Conservation (phyloP, 805 yeast genomes). For the Yamadazyma kitorensis region DNA sequence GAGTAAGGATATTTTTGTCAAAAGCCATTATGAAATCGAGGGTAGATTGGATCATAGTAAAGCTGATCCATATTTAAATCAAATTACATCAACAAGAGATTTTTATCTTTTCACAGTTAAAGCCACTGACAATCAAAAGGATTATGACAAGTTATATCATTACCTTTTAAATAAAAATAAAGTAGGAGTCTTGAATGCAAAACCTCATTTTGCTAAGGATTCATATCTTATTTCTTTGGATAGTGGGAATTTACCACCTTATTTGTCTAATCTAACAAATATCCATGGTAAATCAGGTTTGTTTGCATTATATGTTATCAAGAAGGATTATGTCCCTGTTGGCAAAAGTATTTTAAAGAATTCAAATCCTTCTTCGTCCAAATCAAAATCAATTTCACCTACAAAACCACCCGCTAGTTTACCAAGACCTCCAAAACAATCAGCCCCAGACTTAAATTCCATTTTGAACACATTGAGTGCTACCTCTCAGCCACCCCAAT, state of each 20-base stretch:
- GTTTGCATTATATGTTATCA: slow-evolving; percentile 36
- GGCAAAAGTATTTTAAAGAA: slow-evolving; percentile 7
- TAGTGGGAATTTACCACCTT: slow-evolving; percentile 17
- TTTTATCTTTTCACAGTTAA: slow-evolving; percentile 48
- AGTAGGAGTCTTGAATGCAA: slow-evolving; percentile 58
- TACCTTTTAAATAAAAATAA: slow-evolving; percentile 47
- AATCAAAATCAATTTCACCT: slow-evolving; percentile 1
- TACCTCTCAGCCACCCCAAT: too few species aligned
- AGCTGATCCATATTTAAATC: slow-evolving; percentile 57
- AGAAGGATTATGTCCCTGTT: slow-evolving; percentile 30
- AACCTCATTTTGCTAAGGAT: slow-evolving; percentile 56
- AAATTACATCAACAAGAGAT: slow-evolving; percentile 48
- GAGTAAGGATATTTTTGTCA: slow-evolving; percentile 27
- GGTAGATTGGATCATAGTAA: slow-evolving; percentile 57
- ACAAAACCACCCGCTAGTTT: slow-evolving; percentile 1
- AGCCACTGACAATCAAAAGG: slow-evolving; percentile 18
- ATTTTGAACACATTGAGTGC: slow-evolving; percentile 26
- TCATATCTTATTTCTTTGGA: slow-evolving; percentile 50
- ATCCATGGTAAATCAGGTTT: slow-evolving; percentile 20
- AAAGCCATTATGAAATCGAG: slow-evolving; percentile 43
- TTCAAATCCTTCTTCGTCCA: slow-evolving; percentile 1
- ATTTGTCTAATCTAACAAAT: slow-evolving; percentile 13
- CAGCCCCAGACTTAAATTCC: slow-evolving; percentile 16
- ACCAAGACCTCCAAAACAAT: slow-evolving; percentile 2
- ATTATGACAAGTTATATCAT: slow-evolving; percentile 30